These are phyloP conservation scores for Meira miltonrushii DNA, from an alignment of 1,284 basidiomycete species.

Conservation along the genomic window DNA sequence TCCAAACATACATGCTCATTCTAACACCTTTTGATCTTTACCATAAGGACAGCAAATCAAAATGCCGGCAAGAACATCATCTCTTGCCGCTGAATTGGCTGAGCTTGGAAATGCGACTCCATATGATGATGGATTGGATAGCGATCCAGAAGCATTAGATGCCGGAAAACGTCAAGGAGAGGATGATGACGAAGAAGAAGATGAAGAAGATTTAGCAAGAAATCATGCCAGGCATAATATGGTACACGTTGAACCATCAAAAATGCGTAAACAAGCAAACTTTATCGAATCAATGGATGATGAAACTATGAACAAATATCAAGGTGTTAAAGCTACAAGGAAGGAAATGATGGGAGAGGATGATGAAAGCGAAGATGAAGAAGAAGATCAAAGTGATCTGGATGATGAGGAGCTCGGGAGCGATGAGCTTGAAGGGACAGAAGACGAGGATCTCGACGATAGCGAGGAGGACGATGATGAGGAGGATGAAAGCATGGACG, in stretches of 20 bases:
- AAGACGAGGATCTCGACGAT: constrained; percentile 9
- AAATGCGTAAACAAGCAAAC: constrained; percentile 31
- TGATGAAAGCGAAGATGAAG: constrained; percentile 13
- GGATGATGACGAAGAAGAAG: constrained; percentile 15
- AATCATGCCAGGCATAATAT: constrained; percentile 34
- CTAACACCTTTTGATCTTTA: background rate
- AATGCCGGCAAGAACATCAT: too few relatives aligned
- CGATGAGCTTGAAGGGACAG: constrained; percentile 13
- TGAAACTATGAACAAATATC: constrained; percentile 24
- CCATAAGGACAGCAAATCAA: background rate
- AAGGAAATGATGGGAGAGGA: constrained; percentile 31
- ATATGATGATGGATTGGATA: constrained; percentile 1
- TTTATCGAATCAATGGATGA: constrained; percentile 30
- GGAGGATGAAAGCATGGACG: constrained; percentile 9
- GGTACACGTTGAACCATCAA: constrained; percentile 29
- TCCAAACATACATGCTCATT: too few relatives aligned
- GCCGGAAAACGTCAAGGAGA: constrained; percentile 21
- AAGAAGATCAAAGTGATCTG: constrained; percentile 13
- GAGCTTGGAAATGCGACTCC: background rate
- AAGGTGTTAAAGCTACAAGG: constrained; percentile 31
- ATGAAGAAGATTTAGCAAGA: constrained; percentile 18
- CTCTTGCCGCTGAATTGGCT: too few relatives aligned
- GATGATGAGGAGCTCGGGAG: constrained; percentile 16
- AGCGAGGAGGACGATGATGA: background rate
- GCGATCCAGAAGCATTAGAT: constrained; percentile 18